Conservation (phyloP, 352 stramenopile genomes). For the Elongisporangium prolatum region DNA sequence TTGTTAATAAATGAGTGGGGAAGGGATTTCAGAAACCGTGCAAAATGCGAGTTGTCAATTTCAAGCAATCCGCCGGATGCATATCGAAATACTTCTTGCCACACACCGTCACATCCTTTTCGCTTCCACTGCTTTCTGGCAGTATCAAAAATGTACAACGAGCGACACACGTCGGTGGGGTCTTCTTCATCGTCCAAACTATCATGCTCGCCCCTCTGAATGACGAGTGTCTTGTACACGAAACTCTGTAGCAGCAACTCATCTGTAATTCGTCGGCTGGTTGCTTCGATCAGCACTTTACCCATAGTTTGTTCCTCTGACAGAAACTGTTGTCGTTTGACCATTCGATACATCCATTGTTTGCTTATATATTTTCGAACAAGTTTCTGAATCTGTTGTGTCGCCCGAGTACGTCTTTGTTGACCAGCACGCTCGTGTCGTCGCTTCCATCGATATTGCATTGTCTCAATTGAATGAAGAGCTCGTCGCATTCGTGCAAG, state of each 20-base stretch:
- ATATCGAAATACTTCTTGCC: slow-evolving; percentile 60
- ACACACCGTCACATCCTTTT: slow-evolving; percentile 57
- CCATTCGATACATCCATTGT: slow-evolving; percentile 26
- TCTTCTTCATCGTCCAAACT: slow-evolving; percentile 7
- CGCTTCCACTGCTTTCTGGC: slow-evolving; percentile 36
- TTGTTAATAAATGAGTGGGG: slow-evolving; percentile 58
- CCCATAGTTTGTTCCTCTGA: slow-evolving; percentile 50
- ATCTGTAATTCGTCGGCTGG: slow-evolving; percentile 36
- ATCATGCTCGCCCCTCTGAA: slow-evolving; percentile 8
- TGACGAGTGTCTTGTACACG: slow-evolving; percentile 23
- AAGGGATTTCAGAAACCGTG: slow-evolving; percentile 56
- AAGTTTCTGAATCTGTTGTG: slow-evolving; percentile 32
- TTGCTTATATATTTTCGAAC: slow-evolving; percentile 32
- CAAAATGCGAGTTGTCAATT: slow-evolving; percentile 67
- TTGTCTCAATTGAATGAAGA: slow-evolving; percentile 38
- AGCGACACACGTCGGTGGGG: slow-evolving; percentile 24
- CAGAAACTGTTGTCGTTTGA: slow-evolving; percentile 45
- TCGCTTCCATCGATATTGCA: slow-evolving; percentile 42
- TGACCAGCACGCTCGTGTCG: slow-evolving; percentile 25
- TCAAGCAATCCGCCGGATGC: slow-evolving; percentile 35
- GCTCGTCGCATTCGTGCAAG: slow-evolving; percentile 36
- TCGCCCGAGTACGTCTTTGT: slow-evolving; percentile 14
- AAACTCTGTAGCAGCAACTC: slow-evolving; percentile 71
- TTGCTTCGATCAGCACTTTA: slow-evolving; percentile 37
- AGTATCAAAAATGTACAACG: slow-evolving; percentile 33